phyloP scores from a whole-genome alignment of 2,329 filamentous ascomycete genomes.

The Escovopsis weberi region DNA sequence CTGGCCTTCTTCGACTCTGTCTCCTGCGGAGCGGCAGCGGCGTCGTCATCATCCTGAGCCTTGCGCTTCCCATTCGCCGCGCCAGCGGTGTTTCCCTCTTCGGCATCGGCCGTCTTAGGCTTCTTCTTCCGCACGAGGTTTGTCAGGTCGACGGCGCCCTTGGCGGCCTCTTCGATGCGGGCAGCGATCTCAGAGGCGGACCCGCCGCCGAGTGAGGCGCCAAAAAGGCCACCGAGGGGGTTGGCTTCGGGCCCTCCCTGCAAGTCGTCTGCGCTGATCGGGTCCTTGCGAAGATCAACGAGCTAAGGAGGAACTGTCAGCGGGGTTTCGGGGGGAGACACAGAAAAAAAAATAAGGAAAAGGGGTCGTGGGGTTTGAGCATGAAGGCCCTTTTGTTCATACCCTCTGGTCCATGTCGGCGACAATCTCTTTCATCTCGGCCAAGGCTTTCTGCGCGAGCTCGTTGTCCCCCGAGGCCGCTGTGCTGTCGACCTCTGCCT shows the following conservation, averaged over 20 bases:
- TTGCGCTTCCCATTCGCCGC: constrained; percentile 26
- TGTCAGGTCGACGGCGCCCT: constrained; percentile 57
- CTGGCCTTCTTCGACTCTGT: constrained; percentile 22
- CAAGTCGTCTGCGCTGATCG: constrained; percentile 30
- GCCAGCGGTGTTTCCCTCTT: constrained; percentile 4
- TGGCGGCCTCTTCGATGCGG: constrained; percentile 56
- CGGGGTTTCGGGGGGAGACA: constrained; percentile 3
- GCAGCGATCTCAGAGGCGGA: constrained; percentile 45
- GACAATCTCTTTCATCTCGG: constrained; percentile 64
- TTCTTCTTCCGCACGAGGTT: constrained; percentile 64
- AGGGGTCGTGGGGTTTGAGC: background rate
- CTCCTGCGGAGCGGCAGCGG: constrained; percentile 2
- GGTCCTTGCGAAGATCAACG: constrained; percentile 47
- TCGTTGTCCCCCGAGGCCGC: constrained; percentile 55
- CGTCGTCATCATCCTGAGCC: constrained; percentile 15
- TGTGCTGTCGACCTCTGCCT: constrained; percentile 48
- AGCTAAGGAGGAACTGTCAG: constrained; percentile 29
- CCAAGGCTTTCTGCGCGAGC: constrained; percentile 44
- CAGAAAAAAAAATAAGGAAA: background rate
- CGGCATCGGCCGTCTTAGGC: constrained; percentile 19
- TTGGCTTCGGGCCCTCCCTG: constrained; percentile 25
- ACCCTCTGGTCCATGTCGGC: constrained; percentile 65
- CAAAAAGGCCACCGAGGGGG: constrained; percentile 44
- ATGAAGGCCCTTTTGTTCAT: constrained; percentile 16
- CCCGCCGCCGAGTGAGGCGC: constrained; percentile 43